phyloP scores from a whole-genome alignment of 768 basidiomycete genomes.

The Boletus reticuloceps region DNA sequence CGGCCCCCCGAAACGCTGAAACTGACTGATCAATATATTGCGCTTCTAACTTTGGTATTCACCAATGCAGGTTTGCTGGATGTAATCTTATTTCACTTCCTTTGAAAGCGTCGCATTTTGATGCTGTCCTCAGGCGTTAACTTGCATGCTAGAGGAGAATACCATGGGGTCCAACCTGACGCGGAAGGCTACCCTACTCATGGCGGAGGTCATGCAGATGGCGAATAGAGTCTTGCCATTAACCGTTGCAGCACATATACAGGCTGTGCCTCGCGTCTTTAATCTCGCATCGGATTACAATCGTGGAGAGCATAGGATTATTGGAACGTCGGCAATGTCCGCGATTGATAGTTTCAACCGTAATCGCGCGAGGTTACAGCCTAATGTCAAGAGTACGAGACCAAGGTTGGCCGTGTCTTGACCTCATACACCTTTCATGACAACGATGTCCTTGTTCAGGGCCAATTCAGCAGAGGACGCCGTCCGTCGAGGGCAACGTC shows the following conservation, averaged over 20 bases:
- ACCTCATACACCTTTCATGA: background rate
- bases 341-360: conserved; percentile 93
- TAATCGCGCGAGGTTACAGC: conserved; percentile 73
- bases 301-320: conserved; percentile 72
- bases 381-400: conserved; percentile 54
- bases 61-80: conserved; percentile 87
- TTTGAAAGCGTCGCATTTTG: conserved; percentile 2
- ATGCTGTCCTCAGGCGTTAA: conserved; percentile 60
- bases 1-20: conserved; percentile 59
- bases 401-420: conserved; percentile 49
- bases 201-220: conserved; percentile 89
- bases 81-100: conserved; percentile 42
- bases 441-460: conserved; percentile 32
- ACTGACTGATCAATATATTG: conserved; percentile 90
- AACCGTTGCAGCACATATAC: conserved; percentile 76
- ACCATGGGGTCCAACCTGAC: conserved; percentile 69
- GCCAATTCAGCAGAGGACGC: conserved; percentile 85
- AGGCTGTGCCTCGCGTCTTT: conserved; percentile 86
- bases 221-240: conserved; percentile 86
- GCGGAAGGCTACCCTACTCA: conserved; percentile 85
- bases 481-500: conserved; percentile 81
- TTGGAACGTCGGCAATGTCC: conserved; percentile 81
- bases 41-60: conserved; percentile 79
- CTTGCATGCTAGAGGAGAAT: conserved; percentile 80
- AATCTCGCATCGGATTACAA: conserved; percentile 77